Base-by-base conservation (phyloP, 441 rosid genomes). In the Arabidopsis lyrata region DNA sequence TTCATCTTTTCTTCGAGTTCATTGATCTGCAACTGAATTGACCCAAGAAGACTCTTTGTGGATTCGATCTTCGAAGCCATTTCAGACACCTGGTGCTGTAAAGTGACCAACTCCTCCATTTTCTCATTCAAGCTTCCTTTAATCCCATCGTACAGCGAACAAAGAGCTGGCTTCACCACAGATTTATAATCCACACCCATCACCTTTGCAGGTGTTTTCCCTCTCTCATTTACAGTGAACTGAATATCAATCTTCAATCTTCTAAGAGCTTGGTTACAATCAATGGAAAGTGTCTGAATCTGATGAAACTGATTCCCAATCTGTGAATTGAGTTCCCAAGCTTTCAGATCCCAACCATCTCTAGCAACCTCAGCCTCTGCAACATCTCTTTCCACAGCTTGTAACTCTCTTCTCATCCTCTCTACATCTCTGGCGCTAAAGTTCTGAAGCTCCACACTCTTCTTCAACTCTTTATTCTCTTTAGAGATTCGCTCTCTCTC, bases 331-430 rank as follows among this genome's bases (percentile, higher is more conserved):
- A 88, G 82, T 63, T 91, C 95, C 99, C 97, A 92, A 49, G 83
- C 81, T 83, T 86, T 92, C 79, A 85, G 97, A 75, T 95, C 99
- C 88, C 88, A 91, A 6, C 78, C 76, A 75, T 80, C 91, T 79
- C 98, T 87, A 8, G 85, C 86, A 41, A 29, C 69, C 55, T 90
- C 97, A 0, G 90, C 87, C 71, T 92, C 93, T 8, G 69, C 80
- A 27, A 88, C 86, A 72, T 88, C 97, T 77, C 95, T 90, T 75
- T 95, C 99, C 68, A 90, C 96, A 0, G 88, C 92, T 74, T 81
- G 86, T 82, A 95, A 74, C 86, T 92, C 97, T 82, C 92, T 89
- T 85, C 82, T 89, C 98, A 95, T 95, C 86, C 99, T 90, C 85
- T 95, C 98, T 0, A 83, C 89, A 78, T 92, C 99, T 77, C 97